Conservation (phyloP, 768 basidiomycete genomes). For the Lepiota venenata region DNA sequence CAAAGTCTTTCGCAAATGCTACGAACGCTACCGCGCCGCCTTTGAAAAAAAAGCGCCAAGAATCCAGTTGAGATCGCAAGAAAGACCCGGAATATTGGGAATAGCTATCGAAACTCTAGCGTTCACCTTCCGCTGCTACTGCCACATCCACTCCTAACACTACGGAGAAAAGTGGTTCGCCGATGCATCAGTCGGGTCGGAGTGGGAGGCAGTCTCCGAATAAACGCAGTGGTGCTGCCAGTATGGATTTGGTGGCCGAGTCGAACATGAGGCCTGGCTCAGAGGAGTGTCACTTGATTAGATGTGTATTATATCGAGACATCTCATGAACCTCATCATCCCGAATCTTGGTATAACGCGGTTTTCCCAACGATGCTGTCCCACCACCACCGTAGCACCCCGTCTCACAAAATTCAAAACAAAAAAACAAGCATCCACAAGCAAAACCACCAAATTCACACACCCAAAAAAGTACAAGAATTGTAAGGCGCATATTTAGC, state of each 20-base stretch:
- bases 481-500: conserved; percentile 1
- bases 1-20: conserved; percentile 78
- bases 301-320: too few species aligned
- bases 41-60: conserved; percentile 81
- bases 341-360: not conserved
- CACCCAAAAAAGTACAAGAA: conserved; percentile 6
- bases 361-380: not conserved
- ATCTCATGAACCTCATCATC: not conserved
- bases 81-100: conserved; percentile 26
- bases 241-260: conserved; percentile 7
- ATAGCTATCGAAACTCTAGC: too few species aligned
- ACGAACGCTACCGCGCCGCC: conserved; percentile 85
- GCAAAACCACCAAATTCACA: conserved; percentile 1
- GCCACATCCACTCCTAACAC: conserved; percentile 21
- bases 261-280: conserved; percentile 17
- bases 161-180: conserved; percentile 25
- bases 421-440: conserved; percentile 3
- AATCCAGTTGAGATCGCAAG: conserved; percentile 41
- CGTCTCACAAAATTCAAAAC: not conserved
- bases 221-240: conserved; percentile 7
- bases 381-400: not conserved
- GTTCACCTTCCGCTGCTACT: too few species aligned
- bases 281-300: not conserved
- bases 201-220: conserved; percentile 1
- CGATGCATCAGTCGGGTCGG: conserved; percentile 13